Base-by-base conservation (phyloP, 768 basidiomycete species). In the Russula griseocarnosa region DNA sequence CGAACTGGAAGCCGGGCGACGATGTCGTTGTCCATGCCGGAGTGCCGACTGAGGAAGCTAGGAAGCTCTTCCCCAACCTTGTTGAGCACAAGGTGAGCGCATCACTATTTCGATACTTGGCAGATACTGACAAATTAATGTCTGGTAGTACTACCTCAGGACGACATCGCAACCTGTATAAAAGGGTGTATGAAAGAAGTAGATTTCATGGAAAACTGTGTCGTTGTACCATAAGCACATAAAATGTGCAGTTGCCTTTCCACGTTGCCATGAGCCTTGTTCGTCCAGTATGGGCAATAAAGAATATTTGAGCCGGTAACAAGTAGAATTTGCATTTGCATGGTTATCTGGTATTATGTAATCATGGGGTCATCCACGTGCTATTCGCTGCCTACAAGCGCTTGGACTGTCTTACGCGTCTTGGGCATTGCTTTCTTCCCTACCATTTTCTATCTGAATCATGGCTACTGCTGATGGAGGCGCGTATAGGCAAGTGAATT, bases 1-100 rank as follows among this genome's bases (percentile, higher is more conserved):
- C 91, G 60, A 94, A 97, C 83, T 98, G 96, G 96, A 85, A 87
- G 68, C 87, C 87, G 74, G 94, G 94, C 49, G 88, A 95, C 5
- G 88, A 94, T 73, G 94, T 98, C 62, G 97, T 99, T 72, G 87
- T 99, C 50, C 92, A 94, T 74, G 86, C 92, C 28, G 74, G 80
- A 8, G 92, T 98, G 55, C 79, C 79, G 65, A 87, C 87, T 73
- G 92, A 97, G 28, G 90, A 98, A 76, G 94, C 94, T 28, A 89
- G 92, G 80, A 85, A 85, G 66, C 78, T 97, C 64, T 98, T 98
- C 88, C 92, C 93, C 34, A 79, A 88, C 30, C 82, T 85, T 77
- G 86, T 83, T 24, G 81, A 84, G 60, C 90, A 94, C 79, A 86
- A 88, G 80, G 93, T 92, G 70, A 70, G 74, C 77, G 62, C 55